Evolutionary conservation across 352 stramenopile species (phyloP).

Genomic region (Globisporangium nagaii): DNA sequence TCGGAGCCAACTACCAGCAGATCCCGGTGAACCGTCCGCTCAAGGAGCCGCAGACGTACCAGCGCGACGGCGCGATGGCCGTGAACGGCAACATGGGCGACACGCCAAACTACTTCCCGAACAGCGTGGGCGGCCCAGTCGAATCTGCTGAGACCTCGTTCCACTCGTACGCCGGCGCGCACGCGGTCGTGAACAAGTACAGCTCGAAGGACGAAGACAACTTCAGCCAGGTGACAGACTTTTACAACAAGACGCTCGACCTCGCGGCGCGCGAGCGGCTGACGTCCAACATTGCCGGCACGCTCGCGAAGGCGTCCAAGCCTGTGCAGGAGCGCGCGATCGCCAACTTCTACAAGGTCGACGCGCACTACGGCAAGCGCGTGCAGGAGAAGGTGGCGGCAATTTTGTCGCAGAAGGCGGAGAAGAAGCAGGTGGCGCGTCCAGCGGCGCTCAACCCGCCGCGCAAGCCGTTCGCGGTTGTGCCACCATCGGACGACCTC

Average conservation of each 20-base stretch:
- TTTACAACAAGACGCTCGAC: slow-evolving; percentile 81
- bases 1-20: slow-evolving; percentile 88
- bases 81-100: slow-evolving; percentile 69
- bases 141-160: slow-evolving; percentile 24
- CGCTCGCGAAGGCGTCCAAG: slow-evolving; percentile 72
- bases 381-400: slow-evolving; percentile 72
- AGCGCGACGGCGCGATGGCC: slow-evolving; percentile 79
- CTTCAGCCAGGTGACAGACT: slow-evolving; percentile 77
- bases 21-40: slow-evolving; percentile 87
- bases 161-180: slow-evolving; percentile 28
- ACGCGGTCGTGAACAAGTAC: slow-evolving; percentile 47
- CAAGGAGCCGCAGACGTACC: slow-evolving; percentile 69
- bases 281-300: slow-evolving; percentile 84
- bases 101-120: slow-evolving; percentile 87
- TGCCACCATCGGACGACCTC: slow-evolving; percentile 42
- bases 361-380: slow-evolving; percentile 79
- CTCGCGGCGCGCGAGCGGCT: slow-evolving; percentile 63
- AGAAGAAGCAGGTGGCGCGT: slow-evolving; percentile 9
- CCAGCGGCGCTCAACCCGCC: slow-evolving; percentile 54
- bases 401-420: slow-evolving; percentile 18
- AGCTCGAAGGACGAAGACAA: slow-evolving; percentile 88
- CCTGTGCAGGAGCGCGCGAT: slow-evolving; percentile 80
- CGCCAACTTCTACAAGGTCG: slow-evolving; percentile 84
- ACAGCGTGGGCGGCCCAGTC: slow-evolving; percentile 60
- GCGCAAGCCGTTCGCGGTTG: slow-evolving; percentile 46